Base-by-base conservation (phyloP, 2,329 filamentous ascomycete genomes). In the Xylaria sp. region DNA sequence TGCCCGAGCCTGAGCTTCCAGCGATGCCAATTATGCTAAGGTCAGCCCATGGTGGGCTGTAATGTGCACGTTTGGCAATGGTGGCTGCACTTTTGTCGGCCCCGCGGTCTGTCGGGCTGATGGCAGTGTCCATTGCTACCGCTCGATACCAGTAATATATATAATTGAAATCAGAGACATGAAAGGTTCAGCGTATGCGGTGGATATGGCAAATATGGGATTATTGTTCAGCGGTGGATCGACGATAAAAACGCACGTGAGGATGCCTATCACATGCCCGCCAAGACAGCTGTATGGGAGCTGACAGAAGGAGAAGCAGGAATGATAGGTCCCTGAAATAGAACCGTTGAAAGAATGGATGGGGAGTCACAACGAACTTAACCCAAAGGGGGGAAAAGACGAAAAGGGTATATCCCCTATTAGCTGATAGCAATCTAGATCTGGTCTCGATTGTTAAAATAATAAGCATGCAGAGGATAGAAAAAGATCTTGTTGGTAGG, bases 21-120 rank as follows among this genome's bases (percentile, higher is more conserved):
- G 96, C 95, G 75, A 99, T 92, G 59, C 94, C 96, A 79, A 99
- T 97, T 76, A 99, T 97, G 82, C 93, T 95, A 75, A 97, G 90
- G 81, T 98, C 92, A 60, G 92, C 93, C 96, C 96, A 99, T 80
- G 96, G 96, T 69, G 96, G 96, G 71, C 91, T 92, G 82, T 98
- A 99, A 75, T 94, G 92, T 72, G 89, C 90, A 77, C 86, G 81
- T 73, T 85, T 87, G 72, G 86, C 83, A 56, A 89, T 82, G 17
- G 85, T 84, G 72, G 81, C 77, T 40, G 73, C 74, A 72, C 71
- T 73, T 63, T 76, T 77, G 70, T 81, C 77, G 70, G 75, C 71
- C 71, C 74, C 75, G 65, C 75, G 70, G 65, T 73, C 75, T 23
- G 73, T 72, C 42, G 74, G 73, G 36, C 72, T 66, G 65, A 75